Evolutionary conservation across 352 stramenopile genomes (phyloP).

Genomic region (Phytophthora capsici): DNA sequence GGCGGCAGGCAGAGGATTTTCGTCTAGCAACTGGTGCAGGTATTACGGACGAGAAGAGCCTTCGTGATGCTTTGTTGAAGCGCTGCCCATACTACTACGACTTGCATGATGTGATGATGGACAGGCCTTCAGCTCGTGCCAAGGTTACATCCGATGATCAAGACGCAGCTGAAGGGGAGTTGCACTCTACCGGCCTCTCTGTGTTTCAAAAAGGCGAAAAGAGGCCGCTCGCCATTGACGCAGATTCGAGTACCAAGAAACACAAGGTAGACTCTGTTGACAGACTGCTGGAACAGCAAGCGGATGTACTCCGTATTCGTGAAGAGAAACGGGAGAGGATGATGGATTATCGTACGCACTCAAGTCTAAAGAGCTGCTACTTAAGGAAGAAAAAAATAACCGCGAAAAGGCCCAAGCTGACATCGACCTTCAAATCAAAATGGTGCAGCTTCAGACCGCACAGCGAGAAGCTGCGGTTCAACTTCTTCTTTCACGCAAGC

Average conservation of each 20-base stretch:
- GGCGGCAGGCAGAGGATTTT: neutral
- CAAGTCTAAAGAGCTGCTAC: neutral
- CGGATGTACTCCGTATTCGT: neutral
- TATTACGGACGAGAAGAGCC: neutral
- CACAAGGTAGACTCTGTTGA: neutral
- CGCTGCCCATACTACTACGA: neutral
- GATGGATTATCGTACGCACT: neutral
- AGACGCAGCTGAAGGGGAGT: neutral
- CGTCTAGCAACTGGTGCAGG: neutral
- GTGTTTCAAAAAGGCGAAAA: neutral
- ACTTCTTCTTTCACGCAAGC: neutral
- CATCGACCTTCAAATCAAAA: neutral
- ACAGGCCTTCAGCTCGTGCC: neutral
- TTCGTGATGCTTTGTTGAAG: neutral
- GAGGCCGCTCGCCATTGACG: neutral
- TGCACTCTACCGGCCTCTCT: neutral
- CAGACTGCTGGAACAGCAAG: neutral
- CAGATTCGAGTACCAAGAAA: neutral
- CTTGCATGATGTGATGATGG: neutral
- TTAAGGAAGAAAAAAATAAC: neutral
- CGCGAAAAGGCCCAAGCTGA: neutral
- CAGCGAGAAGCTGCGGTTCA: neutral
- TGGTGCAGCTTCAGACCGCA: neutral
- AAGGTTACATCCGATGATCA: neutral
- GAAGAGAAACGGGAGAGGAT: neutral